Percentiles rank a stretch among this genome's conserved stretches.
Conservation (phyloP, 768 basidiomycete genomes). For the Suillus hirtellus region DNA sequence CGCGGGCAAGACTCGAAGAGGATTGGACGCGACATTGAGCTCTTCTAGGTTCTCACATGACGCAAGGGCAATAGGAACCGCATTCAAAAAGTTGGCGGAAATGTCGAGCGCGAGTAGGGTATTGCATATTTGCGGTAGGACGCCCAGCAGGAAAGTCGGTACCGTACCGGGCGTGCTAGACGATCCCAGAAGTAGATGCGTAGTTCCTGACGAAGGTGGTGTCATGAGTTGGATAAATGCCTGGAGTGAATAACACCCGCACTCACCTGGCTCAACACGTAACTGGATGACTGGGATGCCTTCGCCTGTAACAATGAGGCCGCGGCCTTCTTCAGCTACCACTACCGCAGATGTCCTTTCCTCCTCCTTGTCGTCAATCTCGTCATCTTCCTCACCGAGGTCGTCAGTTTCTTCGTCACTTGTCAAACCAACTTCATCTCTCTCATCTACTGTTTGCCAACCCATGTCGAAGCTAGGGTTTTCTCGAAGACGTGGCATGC, state of each 20-base stretch:
- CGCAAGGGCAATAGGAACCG: conserved; percentile 82
- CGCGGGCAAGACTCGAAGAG: conserved; percentile 85
- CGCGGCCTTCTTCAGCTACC: conserved; percentile 81
- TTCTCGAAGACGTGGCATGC: conserved; percentile 49
- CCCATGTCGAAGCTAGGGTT: conserved; percentile 76
- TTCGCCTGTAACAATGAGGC: conserved; percentile 77
- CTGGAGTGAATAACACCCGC: neutral
- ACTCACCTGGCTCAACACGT: conserved; percentile 71
- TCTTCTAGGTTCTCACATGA: conserved; percentile 85
- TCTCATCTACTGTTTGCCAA: conserved; percentile 74
- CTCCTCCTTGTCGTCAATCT: conserved; percentile 52
- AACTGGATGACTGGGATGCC: conserved; percentile 60
- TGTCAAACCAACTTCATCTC: conserved; percentile 60
- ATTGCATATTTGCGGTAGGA: conserved; percentile 69
- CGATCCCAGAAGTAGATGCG: conserved; percentile 89
- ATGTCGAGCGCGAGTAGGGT: conserved; percentile 93
- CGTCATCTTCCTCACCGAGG: conserved; percentile 52
- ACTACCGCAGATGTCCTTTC: conserved; percentile 77
- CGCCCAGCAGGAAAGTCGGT: conserved; percentile 67
- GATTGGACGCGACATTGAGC: conserved; percentile 90
- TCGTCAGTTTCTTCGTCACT: conserved; percentile 56
- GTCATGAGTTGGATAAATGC: neutral
- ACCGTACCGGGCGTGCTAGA: conserved; percentile 77
- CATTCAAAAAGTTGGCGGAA: conserved; percentile 81
- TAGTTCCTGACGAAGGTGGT: conserved; percentile 62